Evolutionary conservation across 2,329 filamentous ascomycete species (phyloP), one percentile per base, ranked within the genome.

Genomic region (Lachnellula subtilissima): DNA sequence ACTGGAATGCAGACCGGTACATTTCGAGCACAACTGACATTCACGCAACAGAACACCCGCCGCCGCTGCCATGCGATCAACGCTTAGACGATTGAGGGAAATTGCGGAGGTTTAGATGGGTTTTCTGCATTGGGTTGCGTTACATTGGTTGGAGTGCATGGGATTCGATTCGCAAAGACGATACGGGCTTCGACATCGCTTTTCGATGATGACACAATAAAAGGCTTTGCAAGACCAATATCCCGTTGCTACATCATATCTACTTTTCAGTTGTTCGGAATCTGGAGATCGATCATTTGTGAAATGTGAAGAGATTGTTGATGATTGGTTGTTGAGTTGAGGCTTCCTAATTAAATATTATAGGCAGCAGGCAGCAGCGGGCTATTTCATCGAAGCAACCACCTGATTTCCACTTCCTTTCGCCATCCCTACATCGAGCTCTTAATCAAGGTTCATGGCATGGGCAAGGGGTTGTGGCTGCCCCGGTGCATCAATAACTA

Each of bases 11-110:
- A 32, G 9, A 32, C 28, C 28, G 4, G 28, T 32, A 32, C 3
- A 32, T 32, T 9, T 11, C 28, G 17, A 45, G n/a, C 23, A 25
- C 11, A 12, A 19, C 51, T 50, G 43, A 55, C 56, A 42, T 15
- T 19, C 49, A 53, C 61, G 36, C 57, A 2, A 69, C 70, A 95
- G 91, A 67, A 97, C 92, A 71, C 89, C 92, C 66, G 92, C 92
- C 72, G 92, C 92, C 67, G 91, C 91, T 72, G 91, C 92, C 72
- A 96, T 92, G 79, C 86, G 92, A 79, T 97, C 92, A 70, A 97
- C 92, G 71, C 91, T 97, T 79, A 89, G 92, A 81, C 88, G 92
- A 86, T 84, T 97, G 81, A 88, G 92, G 76, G 92, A 97, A 82
- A 96, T 96, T 81, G 89, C 89, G 75, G 92, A 96, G 86, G 90